A percentile compares a stretch with the other conserved stretches of the same genome.
Conservation (phyloP, 768 basidiomycete species). For the Gyrodon lividus region DNA sequence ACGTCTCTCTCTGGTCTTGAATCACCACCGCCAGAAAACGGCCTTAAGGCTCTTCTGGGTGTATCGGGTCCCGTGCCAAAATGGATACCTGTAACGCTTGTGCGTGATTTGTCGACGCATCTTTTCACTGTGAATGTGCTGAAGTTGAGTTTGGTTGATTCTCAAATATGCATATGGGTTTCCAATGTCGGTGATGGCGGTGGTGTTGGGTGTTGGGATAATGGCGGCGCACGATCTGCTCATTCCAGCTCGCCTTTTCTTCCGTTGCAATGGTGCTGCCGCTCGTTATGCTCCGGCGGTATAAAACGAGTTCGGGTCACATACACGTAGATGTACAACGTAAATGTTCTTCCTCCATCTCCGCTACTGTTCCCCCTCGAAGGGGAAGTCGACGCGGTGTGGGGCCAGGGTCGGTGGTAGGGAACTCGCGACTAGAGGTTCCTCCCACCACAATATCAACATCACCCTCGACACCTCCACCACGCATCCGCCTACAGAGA, state of each 20-base stretch:
- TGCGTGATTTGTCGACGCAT: constrained; percentile 7
- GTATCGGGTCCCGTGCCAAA: constrained; percentile 17
- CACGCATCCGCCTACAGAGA: background rate
- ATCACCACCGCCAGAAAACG: background rate
- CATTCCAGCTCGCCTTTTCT: constrained; percentile 11
- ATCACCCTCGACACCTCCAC: background rate
- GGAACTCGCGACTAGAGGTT: background rate
- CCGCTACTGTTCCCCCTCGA: constrained; percentile 6
- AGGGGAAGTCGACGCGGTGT: constrained; percentile 4
- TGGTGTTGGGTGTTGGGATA: background rate
- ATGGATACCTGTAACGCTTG: constrained; percentile 33
- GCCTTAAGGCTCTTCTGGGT: background rate
- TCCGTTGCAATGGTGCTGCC: constrained; percentile 13
- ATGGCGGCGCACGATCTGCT: too few species aligned
- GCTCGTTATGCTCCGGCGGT: constrained; percentile 11
- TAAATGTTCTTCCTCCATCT: background rate
- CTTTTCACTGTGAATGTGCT: too few species aligned
- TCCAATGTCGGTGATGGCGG: background rate
- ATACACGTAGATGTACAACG: background rate
- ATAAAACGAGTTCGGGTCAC: constrained; percentile 1
- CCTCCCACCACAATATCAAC: background rate
- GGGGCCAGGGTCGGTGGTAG: background rate
- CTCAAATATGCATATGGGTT: background rate
- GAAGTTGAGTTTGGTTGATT: too few species aligned
- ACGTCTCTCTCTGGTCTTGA: too few species aligned